Percentiles rank a stretch among this genome's conserved stretches.
These are phyloP conservation scores for Crithidia brevicula DNA, from an alignment of 208 protist species.

Conservation along the genomic window DNA sequence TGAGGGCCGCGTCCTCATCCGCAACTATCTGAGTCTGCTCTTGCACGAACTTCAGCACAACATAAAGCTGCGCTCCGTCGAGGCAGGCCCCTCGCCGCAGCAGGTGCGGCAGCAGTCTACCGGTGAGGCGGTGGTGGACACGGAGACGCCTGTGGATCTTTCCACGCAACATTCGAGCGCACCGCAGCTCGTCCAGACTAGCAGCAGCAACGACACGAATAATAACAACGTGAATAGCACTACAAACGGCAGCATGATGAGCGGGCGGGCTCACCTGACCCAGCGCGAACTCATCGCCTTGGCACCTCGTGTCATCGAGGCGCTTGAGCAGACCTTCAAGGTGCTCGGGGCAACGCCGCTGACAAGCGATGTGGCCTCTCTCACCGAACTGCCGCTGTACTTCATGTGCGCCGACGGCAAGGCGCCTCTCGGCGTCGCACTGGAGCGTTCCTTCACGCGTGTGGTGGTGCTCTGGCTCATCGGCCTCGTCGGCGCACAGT, in stretches of 20 bases:
- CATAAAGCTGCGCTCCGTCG: constrained; percentile 9
- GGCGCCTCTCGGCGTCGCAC: constrained; percentile 11
- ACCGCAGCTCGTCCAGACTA: background rate
- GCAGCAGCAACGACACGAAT: background rate
- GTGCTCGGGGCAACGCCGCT: constrained; percentile 49
- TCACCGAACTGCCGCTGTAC: constrained; percentile 71
- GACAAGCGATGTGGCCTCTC: constrained; percentile 56
- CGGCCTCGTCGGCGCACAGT: constrained; percentile 46
- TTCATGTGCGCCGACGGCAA: constrained; percentile 40
- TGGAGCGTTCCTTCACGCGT: constrained; percentile 52
- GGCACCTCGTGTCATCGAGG: constrained; percentile 33
- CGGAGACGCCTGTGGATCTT: background rate
- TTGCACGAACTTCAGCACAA: constrained; percentile 31
- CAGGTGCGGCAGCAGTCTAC: background rate
- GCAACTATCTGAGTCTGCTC: constrained; percentile 49
- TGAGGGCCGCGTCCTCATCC: constrained; percentile 62
- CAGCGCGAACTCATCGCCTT: constrained; percentile 43
- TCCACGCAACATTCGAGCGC: background rate
- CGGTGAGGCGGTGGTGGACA: background rate
- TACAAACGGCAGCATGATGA: background rate
- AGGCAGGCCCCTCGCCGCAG: background rate
- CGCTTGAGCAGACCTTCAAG: constrained; percentile 67
- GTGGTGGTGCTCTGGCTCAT: constrained; percentile 64
- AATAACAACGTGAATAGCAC: background rate
- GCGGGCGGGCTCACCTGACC: constrained; percentile 26